Evolutionary conservation across 139 green algal genomes (phyloP), one percentile per base, ranked within the genome.

Genomic region (Chlorella sp.): DNA sequence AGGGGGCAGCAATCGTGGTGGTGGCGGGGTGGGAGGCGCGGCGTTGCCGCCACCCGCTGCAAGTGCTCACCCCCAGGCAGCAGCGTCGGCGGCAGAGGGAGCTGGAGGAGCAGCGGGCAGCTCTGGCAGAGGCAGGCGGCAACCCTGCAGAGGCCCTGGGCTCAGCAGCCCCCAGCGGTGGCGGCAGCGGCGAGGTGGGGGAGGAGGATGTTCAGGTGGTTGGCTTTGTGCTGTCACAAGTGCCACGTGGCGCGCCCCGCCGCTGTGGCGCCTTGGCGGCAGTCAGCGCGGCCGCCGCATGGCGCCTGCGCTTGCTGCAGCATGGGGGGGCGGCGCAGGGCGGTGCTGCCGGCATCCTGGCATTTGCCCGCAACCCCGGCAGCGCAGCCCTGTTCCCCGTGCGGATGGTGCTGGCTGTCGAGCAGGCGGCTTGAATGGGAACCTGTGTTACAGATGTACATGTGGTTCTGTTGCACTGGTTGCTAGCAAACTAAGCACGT

Each of bases 181-280:
- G 60, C 60, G 28, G 75, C 57, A 39, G 40, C 40, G 36, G 40
- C 21, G 57, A 78, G 26, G 86, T 84, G 48, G 32, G 28, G 32
- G 73, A 89, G 37, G 34, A 85, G 14, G 3, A 85, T 34, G 71
- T 92, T n/a, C 60, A 34, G 7, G 42, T 77, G 24, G 69, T 93
- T n/a, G 91, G 91, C 37, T 86, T 53, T 86, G 89, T 93, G 39
- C 78, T 80, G 15, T 88, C 88, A 32, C 69, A 89, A n/a, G 89
- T 73, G 39, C 89, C 88, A 24, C 78, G 83, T n/a, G 91, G 91
- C 37, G 32, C 81, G 36, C 79, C 87, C 53, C 73, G 89, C 28
- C 60, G 36, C 34, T 89, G 36, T 40, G 91, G 80, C 36, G 37
- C 89, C 22, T 39, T 86, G 32, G 91, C 89, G 1, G 60, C 81